Percentiles rank a stretch among this genome's conserved stretches.
These are phyloP conservation scores for Penicillium subrubescens DNA, from an alignment of 495 filamentous ascomycete species.

Conservation along the genomic window DNA sequence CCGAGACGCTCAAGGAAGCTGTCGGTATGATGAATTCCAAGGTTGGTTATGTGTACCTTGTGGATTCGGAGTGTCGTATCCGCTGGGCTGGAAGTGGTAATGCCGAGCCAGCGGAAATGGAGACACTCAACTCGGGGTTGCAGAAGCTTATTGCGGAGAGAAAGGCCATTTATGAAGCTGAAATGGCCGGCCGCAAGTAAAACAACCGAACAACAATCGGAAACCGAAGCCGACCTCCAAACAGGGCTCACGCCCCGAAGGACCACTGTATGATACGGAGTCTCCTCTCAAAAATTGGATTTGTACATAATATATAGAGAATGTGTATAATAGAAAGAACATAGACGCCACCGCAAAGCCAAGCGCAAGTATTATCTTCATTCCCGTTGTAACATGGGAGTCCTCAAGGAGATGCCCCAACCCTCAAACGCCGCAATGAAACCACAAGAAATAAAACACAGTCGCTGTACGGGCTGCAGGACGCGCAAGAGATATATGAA, in stretches of 20 bases:
- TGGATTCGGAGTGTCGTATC: constrained; percentile 86
- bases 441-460: constrained; percentile 8
- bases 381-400: constrained; percentile 17
- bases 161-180: constrained; percentile 25
- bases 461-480: constrained; percentile 27
- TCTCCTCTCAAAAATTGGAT: constrained; percentile 24
- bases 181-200: background rate
- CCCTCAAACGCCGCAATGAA: constrained; percentile 25
- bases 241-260: background rate
- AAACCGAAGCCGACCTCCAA: too few relatives aligned
- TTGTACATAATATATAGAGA: constrained; percentile 40
- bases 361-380: constrained; percentile 24
- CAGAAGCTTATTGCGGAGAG: constrained; percentile 67
- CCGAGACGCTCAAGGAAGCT: constrained; percentile 69
- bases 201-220: background rate
- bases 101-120: constrained; percentile 68
- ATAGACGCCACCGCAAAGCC: constrained; percentile 22
- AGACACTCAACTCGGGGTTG: constrained; percentile 68
- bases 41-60: constrained; percentile 92
- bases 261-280: constrained; percentile 8
- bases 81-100: constrained; percentile 92
- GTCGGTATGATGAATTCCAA: constrained; percentile 84
- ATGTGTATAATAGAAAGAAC: constrained; percentile 34
- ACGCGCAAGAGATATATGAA: constrained; percentile 6
- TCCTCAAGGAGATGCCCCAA: constrained; percentile 21